Base-by-base conservation (phyloP, 2,329 filamentous ascomycete species). In the Neofusicoccum sp. region DNA sequence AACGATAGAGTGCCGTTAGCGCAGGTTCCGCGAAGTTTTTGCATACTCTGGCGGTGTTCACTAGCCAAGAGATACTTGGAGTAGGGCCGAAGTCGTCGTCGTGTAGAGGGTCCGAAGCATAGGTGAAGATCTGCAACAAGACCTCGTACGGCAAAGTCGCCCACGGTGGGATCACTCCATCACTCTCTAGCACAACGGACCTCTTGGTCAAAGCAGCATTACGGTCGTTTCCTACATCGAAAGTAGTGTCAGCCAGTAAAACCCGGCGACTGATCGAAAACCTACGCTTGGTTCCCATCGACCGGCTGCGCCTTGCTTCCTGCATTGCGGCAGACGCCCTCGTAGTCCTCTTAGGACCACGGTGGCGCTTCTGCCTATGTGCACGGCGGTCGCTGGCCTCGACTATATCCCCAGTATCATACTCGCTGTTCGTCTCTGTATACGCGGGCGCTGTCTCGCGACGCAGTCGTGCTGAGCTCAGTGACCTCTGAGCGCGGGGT, bases 1-100 rank as follows among this genome's bases (percentile, higher is more conserved):
- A 84, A 48, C 82, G 80, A 71, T 95, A 95, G 4, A 96, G 79
- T 1, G 85, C 87, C 4, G 86, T 86, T 54, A 95, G 74, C 1
- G 89, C 89, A 4, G 91, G 88, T 67, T 92, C 90, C 0, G 84
- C 77, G 61, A 93, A 91, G 2, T 80, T 73, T 54, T 80, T 83
- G 67, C 66, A 93, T 14, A 86, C 76, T 1, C 81, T 79, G 36
- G 89, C 85, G 45, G 84, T 77, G n/a, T 80, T 78, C 8, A 89
- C 73, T 6, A 96, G 82, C 88, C 88, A 91, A 66, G 80, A 67
- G 14, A 81, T 78, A 11, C 79, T 80, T 1, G 70, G 48, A 4
- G 76, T 75, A 20, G 78, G 76, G 33, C 71, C 73, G 64, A 76
- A 76, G 53, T 77, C 69, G 77, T 75, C 73, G 66, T 75, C 78